Conservation (phyloP, 345 rosid species). For the Kandelia obovata region DNA sequence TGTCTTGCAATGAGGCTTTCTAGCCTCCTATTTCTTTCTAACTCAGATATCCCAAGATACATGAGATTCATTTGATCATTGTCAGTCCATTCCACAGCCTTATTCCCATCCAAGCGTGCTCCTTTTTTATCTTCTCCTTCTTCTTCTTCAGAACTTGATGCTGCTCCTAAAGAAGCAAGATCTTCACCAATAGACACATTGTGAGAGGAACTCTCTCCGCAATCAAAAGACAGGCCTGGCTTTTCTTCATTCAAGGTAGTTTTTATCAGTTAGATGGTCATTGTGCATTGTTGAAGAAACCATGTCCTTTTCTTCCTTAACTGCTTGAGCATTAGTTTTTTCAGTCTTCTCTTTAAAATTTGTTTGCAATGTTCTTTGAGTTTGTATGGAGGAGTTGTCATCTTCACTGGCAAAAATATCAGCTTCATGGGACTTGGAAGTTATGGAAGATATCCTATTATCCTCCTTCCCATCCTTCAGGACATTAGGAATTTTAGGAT, state of each 20-base stretch:
- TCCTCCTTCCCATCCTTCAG: slow-evolving; percentile 16
- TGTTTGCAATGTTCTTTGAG: slow-evolving; percentile 48
- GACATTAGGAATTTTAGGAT: background rate
- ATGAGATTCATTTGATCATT: slow-evolving; percentile 78
- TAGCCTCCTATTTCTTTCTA: slow-evolving; percentile 73
- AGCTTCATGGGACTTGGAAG: no score
- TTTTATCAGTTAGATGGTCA: no score
- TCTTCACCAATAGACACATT: slow-evolving; percentile 15
- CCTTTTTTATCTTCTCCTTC: slow-evolving; percentile 42
- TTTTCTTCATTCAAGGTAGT: slow-evolving; percentile 14
- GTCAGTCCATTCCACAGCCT: slow-evolving; percentile 68
- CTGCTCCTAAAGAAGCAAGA: slow-evolving; percentile 9
- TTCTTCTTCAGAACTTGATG: slow-evolving; percentile 34
- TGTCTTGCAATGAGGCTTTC: slow-evolving; percentile 71
- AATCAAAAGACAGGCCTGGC: background rate
- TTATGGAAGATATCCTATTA: no score
- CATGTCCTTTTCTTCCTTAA: slow-evolving; percentile 20
- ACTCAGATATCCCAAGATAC: slow-evolving; percentile 79
- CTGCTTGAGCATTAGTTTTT: slow-evolving; percentile 32
- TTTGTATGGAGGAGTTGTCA: slow-evolving; percentile 7
- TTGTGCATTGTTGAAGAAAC: no score
- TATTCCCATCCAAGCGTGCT: slow-evolving; percentile 23
- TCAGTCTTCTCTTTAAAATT: slow-evolving; percentile 36
- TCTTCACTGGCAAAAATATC: no score
- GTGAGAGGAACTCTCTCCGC: slow-evolving; percentile 12